Evolutionary conservation across 176 grass and related monocot genomes (phyloP).

Genomic region (Eragrostis nindensis): DNA sequence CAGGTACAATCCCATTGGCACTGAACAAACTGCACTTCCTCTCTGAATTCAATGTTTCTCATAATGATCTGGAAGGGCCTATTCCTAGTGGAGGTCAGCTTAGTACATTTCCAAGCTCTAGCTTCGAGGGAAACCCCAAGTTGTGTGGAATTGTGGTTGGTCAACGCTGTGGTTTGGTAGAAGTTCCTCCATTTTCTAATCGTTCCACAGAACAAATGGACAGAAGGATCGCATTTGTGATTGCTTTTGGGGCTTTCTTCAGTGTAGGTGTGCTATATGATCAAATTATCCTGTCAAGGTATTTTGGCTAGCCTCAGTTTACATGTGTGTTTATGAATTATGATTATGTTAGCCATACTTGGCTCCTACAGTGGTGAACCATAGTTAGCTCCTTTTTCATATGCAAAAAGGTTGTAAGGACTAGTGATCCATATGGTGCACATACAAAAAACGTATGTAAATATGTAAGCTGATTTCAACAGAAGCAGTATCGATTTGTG

Average conservation of each 20-base stretch:
- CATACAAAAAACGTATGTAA: no score
- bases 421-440: no score
- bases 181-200: neutral
- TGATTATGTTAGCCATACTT: neutral
- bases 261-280: constrained; percentile 24
- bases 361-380: neutral
- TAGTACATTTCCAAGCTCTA: constrained; percentile 32
- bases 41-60: constrained; percentile 21
- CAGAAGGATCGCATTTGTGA: neutral
- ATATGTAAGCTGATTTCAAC: neutral
- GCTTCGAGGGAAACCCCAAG: constrained; percentile 48
- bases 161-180: neutral
- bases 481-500: neutral
- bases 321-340: neutral
- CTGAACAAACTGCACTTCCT: constrained; percentile 43
- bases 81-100: constrained; percentile 27
- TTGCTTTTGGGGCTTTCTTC: constrained; percentile 33
- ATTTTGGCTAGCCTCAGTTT: neutral
- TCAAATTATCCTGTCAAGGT: constrained; percentile 24
- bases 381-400: neutral
- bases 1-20: neutral
- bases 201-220: neutral
- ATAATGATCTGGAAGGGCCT: constrained; percentile 39
- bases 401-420: no score
- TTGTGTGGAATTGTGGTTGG: constrained; percentile 30